Evolutionary conservation across 331 rosid genomes (phyloP).

Genomic region (Acacia concinna): DNA sequence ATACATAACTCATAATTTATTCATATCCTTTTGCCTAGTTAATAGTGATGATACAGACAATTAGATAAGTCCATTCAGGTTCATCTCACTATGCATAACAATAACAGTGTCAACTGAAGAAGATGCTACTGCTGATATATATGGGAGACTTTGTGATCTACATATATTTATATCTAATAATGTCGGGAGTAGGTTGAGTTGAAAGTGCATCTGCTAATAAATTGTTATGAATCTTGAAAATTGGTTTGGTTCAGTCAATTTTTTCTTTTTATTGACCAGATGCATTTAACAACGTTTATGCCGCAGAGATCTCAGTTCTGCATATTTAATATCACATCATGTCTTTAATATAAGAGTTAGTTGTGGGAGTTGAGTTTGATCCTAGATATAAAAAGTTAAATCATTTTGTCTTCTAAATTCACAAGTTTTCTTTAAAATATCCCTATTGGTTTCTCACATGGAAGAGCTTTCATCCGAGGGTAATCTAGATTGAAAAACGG

Average conservation of each 20-base stretch:
- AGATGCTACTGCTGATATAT: background rate
- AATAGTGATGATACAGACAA: background rate
- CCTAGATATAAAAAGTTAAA: no score
- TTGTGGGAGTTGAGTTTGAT: no score
- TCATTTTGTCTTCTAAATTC: no score
- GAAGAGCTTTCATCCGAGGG: no score
- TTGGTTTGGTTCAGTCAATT: background rate
- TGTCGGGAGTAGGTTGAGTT: background rate
- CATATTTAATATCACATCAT: background rate
- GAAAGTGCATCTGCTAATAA: slow-evolving; percentile 2
- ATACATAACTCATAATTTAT: background rate
- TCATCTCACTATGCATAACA: background rate
- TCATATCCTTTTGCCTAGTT: background rate
- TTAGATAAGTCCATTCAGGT: background rate
- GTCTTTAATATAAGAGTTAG: no score
- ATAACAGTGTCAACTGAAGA: background rate
- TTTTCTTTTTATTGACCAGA: background rate
- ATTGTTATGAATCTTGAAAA: background rate
- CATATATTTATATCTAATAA: background rate
- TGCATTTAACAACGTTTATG: background rate
- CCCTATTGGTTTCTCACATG: no score
- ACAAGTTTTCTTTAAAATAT: no score
- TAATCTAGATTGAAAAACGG: no score
- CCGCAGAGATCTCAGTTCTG: background rate
- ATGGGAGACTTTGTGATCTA: background rate